Conservation (phyloP, 345 rosid genomes). For the Hypericum perforatum region DNA sequence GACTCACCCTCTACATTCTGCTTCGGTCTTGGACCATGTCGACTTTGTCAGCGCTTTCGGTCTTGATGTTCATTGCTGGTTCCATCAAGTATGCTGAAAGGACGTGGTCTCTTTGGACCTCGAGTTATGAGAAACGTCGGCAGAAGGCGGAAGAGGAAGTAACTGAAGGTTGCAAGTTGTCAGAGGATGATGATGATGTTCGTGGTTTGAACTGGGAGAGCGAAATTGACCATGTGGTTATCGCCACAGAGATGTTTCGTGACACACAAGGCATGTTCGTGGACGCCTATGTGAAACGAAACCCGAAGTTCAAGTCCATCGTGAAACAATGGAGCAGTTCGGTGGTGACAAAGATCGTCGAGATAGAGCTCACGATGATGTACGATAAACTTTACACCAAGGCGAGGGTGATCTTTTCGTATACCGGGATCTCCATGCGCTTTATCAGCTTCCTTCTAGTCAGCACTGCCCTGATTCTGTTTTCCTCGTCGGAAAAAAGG, state of each 20-base stretch:
- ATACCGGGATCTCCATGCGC: slow-evolving; percentile 17
- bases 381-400: slow-evolving; percentile 7
- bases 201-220: too few relatives aligned
- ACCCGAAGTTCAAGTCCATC: slow-evolving; percentile 21
- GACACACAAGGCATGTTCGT: too few relatives aligned
- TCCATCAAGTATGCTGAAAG: slow-evolving; percentile 35
- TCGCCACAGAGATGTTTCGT: too few relatives aligned
- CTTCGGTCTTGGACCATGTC: slow-evolving; percentile 16
- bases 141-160: slow-evolving; percentile 18
- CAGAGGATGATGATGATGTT: too few relatives aligned
- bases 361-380: slow-evolving; percentile 32
- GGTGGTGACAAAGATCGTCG: slow-evolving; percentile 27
- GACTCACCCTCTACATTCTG: slow-evolving; percentile 25
- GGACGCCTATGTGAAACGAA: too few relatives aligned
- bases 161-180: neutral
- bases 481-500: neutral
- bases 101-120: slow-evolving; percentile 27
- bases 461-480: slow-evolving; percentile 10
- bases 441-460: slow-evolving; percentile 8
- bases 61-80: slow-evolving; percentile 27
- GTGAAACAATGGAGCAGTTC: neutral
- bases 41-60: slow-evolving; percentile 11
- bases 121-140: slow-evolving; percentile 27
- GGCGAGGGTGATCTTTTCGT: slow-evolving; percentile 10
- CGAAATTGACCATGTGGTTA: too few relatives aligned